phyloP scores from a whole-genome alignment of 2,329 filamentous ascomycete genomes.

The Epichloe glyceriae region DNA sequence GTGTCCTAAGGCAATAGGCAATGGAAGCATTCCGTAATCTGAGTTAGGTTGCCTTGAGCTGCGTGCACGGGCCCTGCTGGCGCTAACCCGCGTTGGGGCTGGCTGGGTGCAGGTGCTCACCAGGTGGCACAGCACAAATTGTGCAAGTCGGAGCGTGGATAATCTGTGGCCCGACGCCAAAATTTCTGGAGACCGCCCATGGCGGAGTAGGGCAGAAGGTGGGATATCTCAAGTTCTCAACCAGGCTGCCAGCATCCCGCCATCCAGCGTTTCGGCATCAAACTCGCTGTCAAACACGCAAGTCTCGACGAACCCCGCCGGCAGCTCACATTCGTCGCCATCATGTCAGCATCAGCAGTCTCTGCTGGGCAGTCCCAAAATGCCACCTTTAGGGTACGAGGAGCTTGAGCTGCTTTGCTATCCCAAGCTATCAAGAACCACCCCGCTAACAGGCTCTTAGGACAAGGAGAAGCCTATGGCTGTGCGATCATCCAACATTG shows the following conservation, averaged over 20 bases:
- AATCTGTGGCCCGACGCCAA: constrained; percentile 27
- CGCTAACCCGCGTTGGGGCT: constrained; percentile 13
- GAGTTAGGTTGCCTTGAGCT: constrained; percentile 25
- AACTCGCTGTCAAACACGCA: constrained; percentile 19
- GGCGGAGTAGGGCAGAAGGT: constrained; percentile 27
- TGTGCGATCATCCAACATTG: constrained; percentile 90
- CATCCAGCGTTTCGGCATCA: constrained; percentile 12
- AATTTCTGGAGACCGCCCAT: constrained; percentile 23
- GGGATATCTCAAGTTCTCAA: constrained; percentile 26
- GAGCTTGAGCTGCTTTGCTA: constrained; percentile 13
- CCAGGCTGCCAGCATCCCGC: constrained; percentile 17
- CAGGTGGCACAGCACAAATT: not conserved
- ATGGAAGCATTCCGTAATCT: constrained; percentile 27
- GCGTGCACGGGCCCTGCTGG: constrained; percentile 16
- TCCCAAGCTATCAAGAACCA: constrained; percentile 18
- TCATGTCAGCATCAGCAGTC: constrained; percentile 29
- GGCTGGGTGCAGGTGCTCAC: constrained; percentile 5
- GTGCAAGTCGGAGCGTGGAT: constrained; percentile 23
- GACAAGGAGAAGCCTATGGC: constrained; percentile 98
- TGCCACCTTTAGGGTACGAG: constrained; percentile 43
- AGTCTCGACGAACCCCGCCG: constrained; percentile 14
- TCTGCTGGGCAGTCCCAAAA: constrained; percentile 30
- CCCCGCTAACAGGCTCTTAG: constrained; percentile 31
- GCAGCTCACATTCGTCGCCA: constrained; percentile 27
- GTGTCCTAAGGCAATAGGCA: constrained; percentile 11